Evolutionary conservation across 345 rosid genomes (phyloP).

Genomic region (Citrus trifoliata): DNA sequence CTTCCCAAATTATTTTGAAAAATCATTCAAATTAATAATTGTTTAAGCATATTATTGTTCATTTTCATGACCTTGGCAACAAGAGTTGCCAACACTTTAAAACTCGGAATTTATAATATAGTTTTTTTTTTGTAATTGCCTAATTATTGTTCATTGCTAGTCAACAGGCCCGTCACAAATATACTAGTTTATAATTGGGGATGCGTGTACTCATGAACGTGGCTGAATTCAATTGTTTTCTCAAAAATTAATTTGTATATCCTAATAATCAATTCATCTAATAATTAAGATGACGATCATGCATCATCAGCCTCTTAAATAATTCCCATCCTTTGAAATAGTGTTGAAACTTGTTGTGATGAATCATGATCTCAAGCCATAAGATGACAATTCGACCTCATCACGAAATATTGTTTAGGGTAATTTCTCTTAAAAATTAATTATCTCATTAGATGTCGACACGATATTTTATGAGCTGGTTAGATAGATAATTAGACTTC

Average conservation of each 20-base stretch:
- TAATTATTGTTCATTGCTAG: not conserved
- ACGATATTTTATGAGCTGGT: not conserved
- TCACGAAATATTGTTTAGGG: too few relatives aligned
- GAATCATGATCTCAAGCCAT: too few relatives aligned
- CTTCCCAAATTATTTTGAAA: not conserved
- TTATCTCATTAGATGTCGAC: not conserved
- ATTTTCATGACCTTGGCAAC: not conserved
- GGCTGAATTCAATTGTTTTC: conserved; percentile 4
- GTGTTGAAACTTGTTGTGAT: not conserved
- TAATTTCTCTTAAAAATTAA: not conserved
- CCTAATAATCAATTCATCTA: not conserved
- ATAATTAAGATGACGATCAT: not conserved
- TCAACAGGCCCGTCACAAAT: not conserved
- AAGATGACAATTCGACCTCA: too few relatives aligned
- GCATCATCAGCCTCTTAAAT: not conserved
- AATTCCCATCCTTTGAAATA: not conserved
- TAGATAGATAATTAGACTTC: not conserved
- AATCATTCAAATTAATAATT: not conserved
- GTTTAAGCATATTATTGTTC: not conserved
- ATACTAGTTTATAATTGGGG: not conserved
- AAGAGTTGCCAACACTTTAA: too few relatives aligned
- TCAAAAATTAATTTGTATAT: not conserved
- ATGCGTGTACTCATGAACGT: not conserved
- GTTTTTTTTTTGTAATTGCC: not conserved
- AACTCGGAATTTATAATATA: not conserved